Percentiles rank a stretch among this genome's conserved stretches.
phyloP scores from a whole-genome alignment of 1,139 yeast species.

The Yamadazyma kanchanaburiensis region DNA sequence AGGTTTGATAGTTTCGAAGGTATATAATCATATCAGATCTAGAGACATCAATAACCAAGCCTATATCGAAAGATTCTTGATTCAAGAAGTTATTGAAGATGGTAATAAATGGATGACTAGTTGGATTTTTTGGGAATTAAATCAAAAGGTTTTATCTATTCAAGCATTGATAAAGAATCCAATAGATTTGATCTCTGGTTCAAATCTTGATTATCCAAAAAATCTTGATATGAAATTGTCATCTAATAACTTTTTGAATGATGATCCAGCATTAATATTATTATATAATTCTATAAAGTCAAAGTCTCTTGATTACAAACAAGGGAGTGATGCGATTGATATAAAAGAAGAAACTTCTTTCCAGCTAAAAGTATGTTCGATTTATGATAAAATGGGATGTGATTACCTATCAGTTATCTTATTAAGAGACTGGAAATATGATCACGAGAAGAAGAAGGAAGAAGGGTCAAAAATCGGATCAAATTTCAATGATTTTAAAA shows the following conservation, averaged over 20 bases:
- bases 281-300: conserved; percentile 62
- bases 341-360: conserved; percentile 53
- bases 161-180: conserved; percentile 64
- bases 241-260: conserved; percentile 55
- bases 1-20: conserved; percentile 78
- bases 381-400: conserved; percentile 89
- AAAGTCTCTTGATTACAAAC: conserved; percentile 19
- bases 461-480: neutral
- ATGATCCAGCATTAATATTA: conserved; percentile 77
- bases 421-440: conserved; percentile 67
- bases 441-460: conserved; percentile 14
- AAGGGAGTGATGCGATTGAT: conserved; percentile 6
- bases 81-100: conserved; percentile 55
- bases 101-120: conserved; percentile 83
- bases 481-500: conserved; percentile 6
- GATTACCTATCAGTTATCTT: conserved; percentile 69
- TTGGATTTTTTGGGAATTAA: conserved; percentile 74
- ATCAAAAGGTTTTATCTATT: conserved; percentile 51
- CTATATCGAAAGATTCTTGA: conserved; percentile 43
- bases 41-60: conserved; percentile 8
- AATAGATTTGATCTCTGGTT: conserved; percentile 33
- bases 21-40: conserved; percentile 39
- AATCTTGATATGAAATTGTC: conserved; percentile 16
- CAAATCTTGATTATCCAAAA: conserved; percentile 17
- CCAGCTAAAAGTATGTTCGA: conserved; percentile 58